Evolutionary conservation across 805 yeast species (phyloP).

Genomic region (Yamadazyma insecticola): DNA sequence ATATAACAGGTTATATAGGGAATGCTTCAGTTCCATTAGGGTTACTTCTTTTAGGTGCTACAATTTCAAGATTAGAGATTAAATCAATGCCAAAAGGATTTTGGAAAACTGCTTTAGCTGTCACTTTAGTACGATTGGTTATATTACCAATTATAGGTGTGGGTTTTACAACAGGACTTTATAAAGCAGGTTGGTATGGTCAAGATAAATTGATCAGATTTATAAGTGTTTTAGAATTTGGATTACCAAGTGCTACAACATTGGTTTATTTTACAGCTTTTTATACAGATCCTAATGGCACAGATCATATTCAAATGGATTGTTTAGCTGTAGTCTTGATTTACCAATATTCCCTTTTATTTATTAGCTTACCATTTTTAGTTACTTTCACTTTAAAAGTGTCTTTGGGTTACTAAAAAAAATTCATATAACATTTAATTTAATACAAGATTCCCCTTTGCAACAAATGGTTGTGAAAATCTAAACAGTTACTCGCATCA

Average conservation of each 20-base stretch:
- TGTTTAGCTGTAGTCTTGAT: slow-evolving; percentile 75
- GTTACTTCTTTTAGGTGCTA: slow-evolving; percentile 76
- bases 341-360: slow-evolving; percentile 65
- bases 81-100: slow-evolving; percentile 62
- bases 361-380: slow-evolving; percentile 68
- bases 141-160: slow-evolving; percentile 78
- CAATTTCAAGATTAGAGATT: slow-evolving; percentile 71
- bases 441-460: too few relatives aligned
- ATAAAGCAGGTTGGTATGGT: slow-evolving; percentile 58
- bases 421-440: too few relatives aligned
- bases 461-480: too few relatives aligned
- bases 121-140: slow-evolving; percentile 57
- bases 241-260: slow-evolving; percentile 85
- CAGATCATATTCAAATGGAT: slow-evolving; percentile 67
- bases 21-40: slow-evolving; percentile 89
- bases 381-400: slow-evolving; percentile 64
- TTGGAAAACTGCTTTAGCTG: slow-evolving; percentile 57
- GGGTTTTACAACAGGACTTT: slow-evolving; percentile 52
- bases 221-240: slow-evolving; percentile 67
- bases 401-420: slow-evolving; percentile 36
- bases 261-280: slow-evolving; percentile 86
- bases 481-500: not conserved
- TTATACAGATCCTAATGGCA: slow-evolving; percentile 61
- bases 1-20: slow-evolving; percentile 73
- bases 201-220: slow-evolving; percentile 62